Base-by-base conservation (phyloP, 306 rosid genomes). In the Herpetospermum pedunculosum region DNA sequence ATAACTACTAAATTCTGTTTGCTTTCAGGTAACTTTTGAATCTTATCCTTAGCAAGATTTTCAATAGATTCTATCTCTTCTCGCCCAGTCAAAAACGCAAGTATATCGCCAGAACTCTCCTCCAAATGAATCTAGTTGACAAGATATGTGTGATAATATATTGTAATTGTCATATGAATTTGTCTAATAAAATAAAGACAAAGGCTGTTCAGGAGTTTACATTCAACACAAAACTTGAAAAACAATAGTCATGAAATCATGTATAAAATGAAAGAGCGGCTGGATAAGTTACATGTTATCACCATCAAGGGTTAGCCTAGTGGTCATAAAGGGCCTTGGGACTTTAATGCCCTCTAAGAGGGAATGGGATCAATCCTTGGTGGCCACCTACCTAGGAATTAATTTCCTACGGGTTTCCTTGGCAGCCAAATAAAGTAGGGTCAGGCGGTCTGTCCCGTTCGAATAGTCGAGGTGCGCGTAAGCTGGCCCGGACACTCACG, bases 1-100 rank as follows among this genome's bases (percentile, higher is more conserved):
- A 85, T 81, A 40, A 78, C 71, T 23, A 77, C 74, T 75, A 93
- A 85, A 73, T 83, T 93, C 79, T 78, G 82, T 70, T 74, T 86
- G 70, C 72, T 83, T 84, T 90, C 86, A 65, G 98, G 87, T 77
- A 90, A 72, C 72, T 86, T 85, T 47, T 81, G 77, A 78, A 88
- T 82, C 78, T 75, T 76, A 72, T 93, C 97, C 65, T 82, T 87
- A 25, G 88, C 80, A 72, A 89, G 89, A 79, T 85, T 84, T 80
- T 90, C 96, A 55, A 85, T 88, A 55, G 96, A 81, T 79, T 93
- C 98, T 47, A 93, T 93, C 92, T 90, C 98, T 73, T 93, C 97
- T 85, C 90, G 97, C 34, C 96, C 97, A 16, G 96, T 93, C 85
- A 90, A 80, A 89, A 93, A 93, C 76, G 83, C 88, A 75, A 93